Conservation (phyloP, 129 eudicot species). For the Mikania micrantha region DNA sequence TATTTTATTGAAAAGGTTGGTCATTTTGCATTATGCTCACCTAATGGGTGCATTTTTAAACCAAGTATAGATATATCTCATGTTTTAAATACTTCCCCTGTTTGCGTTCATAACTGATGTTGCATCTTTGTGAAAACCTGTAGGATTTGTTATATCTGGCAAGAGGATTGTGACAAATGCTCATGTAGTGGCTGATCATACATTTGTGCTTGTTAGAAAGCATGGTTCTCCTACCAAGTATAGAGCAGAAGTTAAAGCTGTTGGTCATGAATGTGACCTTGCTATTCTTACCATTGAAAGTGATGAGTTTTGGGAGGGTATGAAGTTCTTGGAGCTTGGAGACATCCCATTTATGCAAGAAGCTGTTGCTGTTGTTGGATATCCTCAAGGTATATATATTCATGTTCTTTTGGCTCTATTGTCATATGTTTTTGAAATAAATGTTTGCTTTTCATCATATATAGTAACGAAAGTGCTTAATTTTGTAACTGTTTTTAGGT, state of each 20-base stretch:
- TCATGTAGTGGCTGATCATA: constrained; percentile 97
- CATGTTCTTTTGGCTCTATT: neutral
- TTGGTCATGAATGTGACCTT: constrained; percentile 97
- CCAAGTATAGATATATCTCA: too few relatives aligned
- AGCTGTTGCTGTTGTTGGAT: constrained; percentile 97
- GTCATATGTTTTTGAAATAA: neutral
- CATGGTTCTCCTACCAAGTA: constrained; percentile 96
- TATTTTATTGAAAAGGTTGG: too few relatives aligned
- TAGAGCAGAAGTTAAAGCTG: constrained; percentile 81
- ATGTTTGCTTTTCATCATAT: neutral
- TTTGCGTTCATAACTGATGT: neutral
- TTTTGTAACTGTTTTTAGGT: constrained; percentile 39
- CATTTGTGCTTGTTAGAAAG: constrained; percentile 91
- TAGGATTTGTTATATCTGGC: constrained; percentile 88
- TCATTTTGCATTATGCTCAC: too few relatives aligned
- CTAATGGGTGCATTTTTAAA: neutral
- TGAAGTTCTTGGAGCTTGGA: constrained; percentile 80
- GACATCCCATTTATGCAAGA: constrained; percentile 91
- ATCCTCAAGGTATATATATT: constrained; percentile 82
- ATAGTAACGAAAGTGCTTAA: constrained; percentile 5
- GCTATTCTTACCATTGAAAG: constrained; percentile 80
- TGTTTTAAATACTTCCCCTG: neutral
- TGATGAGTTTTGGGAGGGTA: constrained; percentile 95
- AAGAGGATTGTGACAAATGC: constrained; percentile 97
- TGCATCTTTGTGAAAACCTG: constrained; percentile 5